Evolutionary conservation across 2,329 filamentous ascomycete species (phyloP), one percentile per base, ranked within the genome.

Genomic region (Cladophialophora exuberans): DNA sequence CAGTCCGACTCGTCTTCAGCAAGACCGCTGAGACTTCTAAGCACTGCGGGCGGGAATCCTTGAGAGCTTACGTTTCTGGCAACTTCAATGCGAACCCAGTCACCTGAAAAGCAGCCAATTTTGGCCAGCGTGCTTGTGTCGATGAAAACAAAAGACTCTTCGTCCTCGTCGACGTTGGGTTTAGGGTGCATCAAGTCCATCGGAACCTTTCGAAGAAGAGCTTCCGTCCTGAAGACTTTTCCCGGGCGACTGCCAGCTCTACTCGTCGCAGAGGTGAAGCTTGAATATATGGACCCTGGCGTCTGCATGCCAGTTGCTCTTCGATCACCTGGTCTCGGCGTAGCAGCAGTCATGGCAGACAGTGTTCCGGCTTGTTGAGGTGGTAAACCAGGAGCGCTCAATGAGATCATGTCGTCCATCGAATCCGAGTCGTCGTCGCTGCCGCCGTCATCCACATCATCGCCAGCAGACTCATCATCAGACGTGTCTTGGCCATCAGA

Each of bases 21-120:
- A 33, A 64, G 41, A n/a, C 52, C 57, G 38, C 42, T 31, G 13
- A 64, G 46, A 18, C 22, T 30, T 23, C 51, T 46, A 25, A 63
- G 38, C 11, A 25, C 43, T 20, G 54, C 54, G 50, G 59, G 57
- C 42, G 65, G 57, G 56, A 59, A 66, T 42, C 67, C 70, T 39
- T 74, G 69, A 53, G 68, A 66, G 57, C 72, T 69, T 86, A 88
- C 59, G 83, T 85, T 18, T 62, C 88, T 82, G 0, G 89, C 82
- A 4, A 84, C 80, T 72, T 96, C 90, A 9, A 97, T 79, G 18
- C 88, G 86, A 9, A 96, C 90, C 94, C 94, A 99, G 68, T 99
- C 94, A 25, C 94, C 94, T 0, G 93, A 97, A 69, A 99, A 99
- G 71, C 93, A 97, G 13, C 93, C 92, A 50, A 99, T 87, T 64